Conservation (phyloP, 169 alveolate species). For the Blepharisma undulans region DNA sequence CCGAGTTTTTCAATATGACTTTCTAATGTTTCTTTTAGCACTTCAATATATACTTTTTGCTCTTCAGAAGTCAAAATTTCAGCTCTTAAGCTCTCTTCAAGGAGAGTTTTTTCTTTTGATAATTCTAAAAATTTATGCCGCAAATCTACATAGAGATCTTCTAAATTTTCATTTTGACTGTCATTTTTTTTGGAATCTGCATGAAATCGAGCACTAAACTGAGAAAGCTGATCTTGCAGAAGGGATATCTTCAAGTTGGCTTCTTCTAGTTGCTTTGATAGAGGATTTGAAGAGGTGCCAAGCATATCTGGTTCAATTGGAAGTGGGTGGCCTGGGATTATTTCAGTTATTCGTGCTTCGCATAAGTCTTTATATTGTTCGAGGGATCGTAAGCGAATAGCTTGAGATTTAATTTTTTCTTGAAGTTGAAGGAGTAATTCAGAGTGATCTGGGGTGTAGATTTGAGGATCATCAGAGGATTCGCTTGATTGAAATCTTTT, state of each 20-base stretch:
- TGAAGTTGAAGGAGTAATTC: neutral
- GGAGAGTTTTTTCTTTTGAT: neutral
- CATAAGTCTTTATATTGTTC: conserved; percentile 62
- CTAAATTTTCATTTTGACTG: neutral
- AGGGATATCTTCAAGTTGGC: conserved; percentile 38
- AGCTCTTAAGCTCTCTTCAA: conserved; percentile 25
- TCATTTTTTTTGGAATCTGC: neutral
- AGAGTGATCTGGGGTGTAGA: neutral
- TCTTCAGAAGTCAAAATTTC: conserved; percentile 54
- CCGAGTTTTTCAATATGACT: conserved; percentile 51
- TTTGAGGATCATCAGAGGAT: neutral
- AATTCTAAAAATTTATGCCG: neutral
- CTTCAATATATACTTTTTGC: conserved; percentile 58
- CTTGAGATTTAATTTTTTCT: conserved; percentile 68
- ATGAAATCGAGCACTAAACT: neutral
- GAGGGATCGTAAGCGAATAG: conserved; percentile 56
- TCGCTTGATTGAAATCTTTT: neutral
- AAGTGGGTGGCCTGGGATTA: conserved; percentile 62
- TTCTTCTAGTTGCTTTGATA: conserved; percentile 16
- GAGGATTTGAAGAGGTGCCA: conserved; percentile 39
- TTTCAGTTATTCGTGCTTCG: conserved; percentile 63
- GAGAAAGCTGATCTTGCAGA: neutral
- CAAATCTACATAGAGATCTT: neutral
- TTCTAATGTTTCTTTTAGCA: conserved; percentile 60
- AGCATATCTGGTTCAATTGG: conserved; percentile 71